Percentiles rank a stretch among this genome's conserved stretches.
phyloP scores from a whole-genome alignment of 495 filamentous ascomycete species.

The Xylaria nigripes region DNA sequence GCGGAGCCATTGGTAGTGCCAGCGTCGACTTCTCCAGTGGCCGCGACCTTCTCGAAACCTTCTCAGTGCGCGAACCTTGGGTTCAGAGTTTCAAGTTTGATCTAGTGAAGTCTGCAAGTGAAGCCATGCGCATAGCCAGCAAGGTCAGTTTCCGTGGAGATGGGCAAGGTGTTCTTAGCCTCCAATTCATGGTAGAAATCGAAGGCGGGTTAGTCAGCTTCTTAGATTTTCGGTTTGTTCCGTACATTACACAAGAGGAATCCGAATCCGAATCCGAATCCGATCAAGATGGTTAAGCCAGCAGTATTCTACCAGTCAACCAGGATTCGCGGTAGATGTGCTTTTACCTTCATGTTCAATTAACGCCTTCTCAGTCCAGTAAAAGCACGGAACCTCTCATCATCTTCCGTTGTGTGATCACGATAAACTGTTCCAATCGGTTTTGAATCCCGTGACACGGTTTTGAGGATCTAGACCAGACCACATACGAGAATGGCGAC shows the following conservation, averaged over 20 bases:
- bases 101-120: constrained; percentile 69
- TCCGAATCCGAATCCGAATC: constrained; percentile 36
- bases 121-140: constrained; percentile 82
- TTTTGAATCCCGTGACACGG: too few species aligned
- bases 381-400: too few species aligned
- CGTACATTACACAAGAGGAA: constrained; percentile 34
- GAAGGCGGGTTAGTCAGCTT: constrained; percentile 42
- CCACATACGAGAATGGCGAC: too few species aligned
- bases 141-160: constrained; percentile 91
- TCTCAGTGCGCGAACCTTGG: constrained; percentile 49
- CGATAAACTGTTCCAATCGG: too few species aligned
- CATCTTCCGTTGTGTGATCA: too few species aligned
- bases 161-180: constrained; percentile 76
- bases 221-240: constrained; percentile 45
- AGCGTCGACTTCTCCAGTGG: constrained; percentile 77
- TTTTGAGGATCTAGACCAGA: too few species aligned
- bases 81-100: constrained; percentile 68
- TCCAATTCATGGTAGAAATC: constrained; percentile 94
- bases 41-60: constrained; percentile 67
- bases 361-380: too few species aligned
- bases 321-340: neutral
- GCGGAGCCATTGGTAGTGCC: constrained; percentile 70
- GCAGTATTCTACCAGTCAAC: neutral
- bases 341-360: neutral
- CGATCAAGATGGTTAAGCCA: constrained; percentile 17